phyloP scores from a whole-genome alignment of 192 early-diverging fungal genomes.

The Linderina pennispora region DNA sequence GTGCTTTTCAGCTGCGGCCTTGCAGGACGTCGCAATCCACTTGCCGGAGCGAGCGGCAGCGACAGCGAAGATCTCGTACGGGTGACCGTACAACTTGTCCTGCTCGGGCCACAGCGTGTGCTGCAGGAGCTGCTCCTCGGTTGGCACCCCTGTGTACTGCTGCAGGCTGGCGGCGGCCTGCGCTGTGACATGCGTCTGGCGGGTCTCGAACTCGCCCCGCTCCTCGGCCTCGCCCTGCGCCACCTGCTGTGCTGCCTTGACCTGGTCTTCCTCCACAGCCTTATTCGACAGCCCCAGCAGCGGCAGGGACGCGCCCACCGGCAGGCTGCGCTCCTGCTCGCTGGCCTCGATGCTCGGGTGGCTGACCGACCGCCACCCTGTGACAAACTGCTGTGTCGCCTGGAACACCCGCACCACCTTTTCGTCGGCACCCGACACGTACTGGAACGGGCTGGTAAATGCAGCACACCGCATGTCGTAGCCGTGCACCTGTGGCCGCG shows the following conservation, averaged over 20 bases:
- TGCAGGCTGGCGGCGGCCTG: conserved; percentile 38
- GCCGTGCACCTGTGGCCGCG: conserved; percentile 93
- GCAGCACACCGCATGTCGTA: conserved; percentile 87
- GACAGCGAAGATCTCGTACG: conserved; percentile 81
- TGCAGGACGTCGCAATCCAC: conserved; percentile 59
- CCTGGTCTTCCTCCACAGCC: conserved; percentile 59
- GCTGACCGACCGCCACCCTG: conserved; percentile 44
- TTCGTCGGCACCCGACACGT: conserved; percentile 89
- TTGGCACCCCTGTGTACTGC: conserved; percentile 54
- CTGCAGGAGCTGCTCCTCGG: conserved; percentile 85
- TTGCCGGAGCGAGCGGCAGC: conserved; percentile 65
- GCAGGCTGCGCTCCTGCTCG: conserved; percentile 16
- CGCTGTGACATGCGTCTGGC: conserved; percentile 54
- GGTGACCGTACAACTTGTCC: conserved; percentile 96
- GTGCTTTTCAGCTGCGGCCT: conserved; percentile 20
- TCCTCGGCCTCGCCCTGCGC: not conserved
- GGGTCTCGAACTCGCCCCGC: conserved; percentile 40
- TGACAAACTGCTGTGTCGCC: conserved; percentile 73
- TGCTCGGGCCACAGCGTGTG: conserved; percentile 95
- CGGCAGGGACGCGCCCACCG: conserved; percentile 76
- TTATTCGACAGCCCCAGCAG: conserved; percentile 95
- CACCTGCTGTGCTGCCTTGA: conserved; percentile 7
- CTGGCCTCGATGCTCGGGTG: not conserved
- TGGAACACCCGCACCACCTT: conserved; percentile 89
- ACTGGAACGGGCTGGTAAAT: conserved; percentile 65